phyloP scores from a whole-genome alignment of 768 basidiomycete genomes.

The Phallus indusiatus region DNA sequence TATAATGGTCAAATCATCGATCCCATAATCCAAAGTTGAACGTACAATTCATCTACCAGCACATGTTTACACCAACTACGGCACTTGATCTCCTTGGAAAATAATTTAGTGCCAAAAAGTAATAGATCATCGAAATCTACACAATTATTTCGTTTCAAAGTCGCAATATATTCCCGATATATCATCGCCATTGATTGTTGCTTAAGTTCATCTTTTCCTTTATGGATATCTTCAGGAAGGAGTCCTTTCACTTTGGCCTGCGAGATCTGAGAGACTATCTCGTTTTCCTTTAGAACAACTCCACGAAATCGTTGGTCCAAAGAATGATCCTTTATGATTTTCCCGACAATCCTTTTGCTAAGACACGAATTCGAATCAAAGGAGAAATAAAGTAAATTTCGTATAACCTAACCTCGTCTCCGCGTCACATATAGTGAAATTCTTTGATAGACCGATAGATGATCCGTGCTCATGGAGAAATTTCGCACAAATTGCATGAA shows the following conservation, averaged over 20 bases:
- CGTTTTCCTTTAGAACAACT: conserved; percentile 45
- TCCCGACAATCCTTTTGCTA: conserved; percentile 61
- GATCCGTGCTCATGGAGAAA: conserved; percentile 60
- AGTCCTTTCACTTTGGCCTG: conserved; percentile 58
- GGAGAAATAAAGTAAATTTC: background rate
- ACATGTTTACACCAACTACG: conserved; percentile 57
- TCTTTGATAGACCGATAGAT: conserved; percentile 48
- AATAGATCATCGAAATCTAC: conserved; percentile 87
- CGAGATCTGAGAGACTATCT: conserved; percentile 55
- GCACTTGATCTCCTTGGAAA: conserved; percentile 38
- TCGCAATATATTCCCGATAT: conserved; percentile 57
- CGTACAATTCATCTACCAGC: conserved; percentile 77
- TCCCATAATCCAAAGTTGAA: conserved; percentile 2
- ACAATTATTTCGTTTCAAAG: conserved; percentile 51
- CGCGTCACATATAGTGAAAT: conserved; percentile 77
- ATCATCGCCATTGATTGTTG: conserved; percentile 36
- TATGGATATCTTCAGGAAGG: conserved; percentile 37
- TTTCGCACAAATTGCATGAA: conserved; percentile 65
- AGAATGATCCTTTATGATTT: conserved; percentile 48
- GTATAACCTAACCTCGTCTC: conserved; percentile 51
- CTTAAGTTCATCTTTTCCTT: conserved; percentile 5
- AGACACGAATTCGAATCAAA: background rate
- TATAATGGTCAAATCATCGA: background rate
- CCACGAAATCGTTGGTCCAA: conserved; percentile 36
- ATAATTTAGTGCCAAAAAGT: conserved; percentile 59